Evolutionary conservation across 1,284 basidiomycete species (phyloP), one percentile per base, ranked within the genome.

Genomic region (Trametes pubescens): DNA sequence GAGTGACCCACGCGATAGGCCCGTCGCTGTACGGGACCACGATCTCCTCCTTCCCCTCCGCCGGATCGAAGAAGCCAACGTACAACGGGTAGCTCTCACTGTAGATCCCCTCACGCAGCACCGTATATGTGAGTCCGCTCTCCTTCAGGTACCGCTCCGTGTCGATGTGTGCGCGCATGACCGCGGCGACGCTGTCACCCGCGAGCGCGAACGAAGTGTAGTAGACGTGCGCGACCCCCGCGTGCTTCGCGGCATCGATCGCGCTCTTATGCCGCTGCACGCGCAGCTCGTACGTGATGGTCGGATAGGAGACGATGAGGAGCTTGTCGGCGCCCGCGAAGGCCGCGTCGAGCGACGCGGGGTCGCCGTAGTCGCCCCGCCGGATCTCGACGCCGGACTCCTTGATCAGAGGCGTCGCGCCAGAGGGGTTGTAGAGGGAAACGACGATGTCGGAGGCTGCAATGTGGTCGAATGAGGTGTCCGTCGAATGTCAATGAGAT

Each of bases 181-280:
- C 77, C 26, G 69, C 76, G 8, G 77, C 74, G 43, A 69, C 67
- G 65, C 75, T 77, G 40, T 71, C 72, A 46, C 67, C 69, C 18
- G 71, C 76, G 64, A 76, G 79, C 40, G 74, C 75, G 58, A 80
- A 75, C 21, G 76, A 78, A 21, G 79, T 81, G 66, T 81, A 81
- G 68, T 76, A 78, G 58, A 81, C 64, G 62, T 74, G 77, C 65
- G 71, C 70, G 65, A 80, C 67, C 0, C 75, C 76, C 3, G 61
- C 69, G 9, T 70, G 66, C 54, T 73, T 73, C 8, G 79, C 79
- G 13, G 80, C 79, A 55, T 79, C 78, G 71, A 81, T 80, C 22
- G 79, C 80, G 61, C 65, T 72, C 51, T 59, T 70, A 70, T 81
- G 79, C 57, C 63, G 65, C 47, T 58, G 51, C 51, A 77, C 76